Evolutionary conservation across 441 rosid genomes (phyloP).

Genomic region (Corymbia citriodora): DNA sequence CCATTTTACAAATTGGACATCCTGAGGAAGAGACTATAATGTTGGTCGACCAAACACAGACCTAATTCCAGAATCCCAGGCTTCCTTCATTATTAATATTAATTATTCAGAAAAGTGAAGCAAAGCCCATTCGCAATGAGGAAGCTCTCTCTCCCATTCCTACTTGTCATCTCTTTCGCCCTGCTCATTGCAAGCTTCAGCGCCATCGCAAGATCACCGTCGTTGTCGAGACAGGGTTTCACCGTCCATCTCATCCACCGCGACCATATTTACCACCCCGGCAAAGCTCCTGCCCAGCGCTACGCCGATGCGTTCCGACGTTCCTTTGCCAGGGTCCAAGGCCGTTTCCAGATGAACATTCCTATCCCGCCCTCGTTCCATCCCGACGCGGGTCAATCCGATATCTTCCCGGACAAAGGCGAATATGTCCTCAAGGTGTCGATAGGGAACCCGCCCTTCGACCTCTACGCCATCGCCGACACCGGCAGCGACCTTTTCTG

Average conservation of each 20-base stretch:
- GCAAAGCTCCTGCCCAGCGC: background rate
- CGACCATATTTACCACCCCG: background rate
- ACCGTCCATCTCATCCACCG: background rate
- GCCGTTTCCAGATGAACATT: background rate
- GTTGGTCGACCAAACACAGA: background rate
- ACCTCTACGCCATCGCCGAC: background rate
- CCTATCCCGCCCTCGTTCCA: background rate
- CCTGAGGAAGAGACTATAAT: background rate
- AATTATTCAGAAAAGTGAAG: background rate
- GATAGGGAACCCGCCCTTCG: background rate
- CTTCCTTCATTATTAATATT: background rate
- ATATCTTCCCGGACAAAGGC: background rate
- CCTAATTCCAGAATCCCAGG: background rate
- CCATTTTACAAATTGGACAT: background rate
- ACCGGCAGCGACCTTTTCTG: slow-evolving; percentile 2
- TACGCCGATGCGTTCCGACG: background rate
- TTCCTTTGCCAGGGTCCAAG: background rate
- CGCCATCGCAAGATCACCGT: slow-evolving; percentile 6
- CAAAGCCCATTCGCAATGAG: background rate
- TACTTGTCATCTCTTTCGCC: background rate
- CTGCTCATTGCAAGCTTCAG: background rate
- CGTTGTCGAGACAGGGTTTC: background rate
- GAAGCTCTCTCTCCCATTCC: background rate
- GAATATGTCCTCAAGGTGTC: background rate
- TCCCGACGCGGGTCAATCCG: background rate